A percentile compares a stretch with the other conserved stretches of the same genome.
phyloP scores from a whole-genome alignment of 768 basidiomycete genomes.

The Lentinula raphanica region DNA sequence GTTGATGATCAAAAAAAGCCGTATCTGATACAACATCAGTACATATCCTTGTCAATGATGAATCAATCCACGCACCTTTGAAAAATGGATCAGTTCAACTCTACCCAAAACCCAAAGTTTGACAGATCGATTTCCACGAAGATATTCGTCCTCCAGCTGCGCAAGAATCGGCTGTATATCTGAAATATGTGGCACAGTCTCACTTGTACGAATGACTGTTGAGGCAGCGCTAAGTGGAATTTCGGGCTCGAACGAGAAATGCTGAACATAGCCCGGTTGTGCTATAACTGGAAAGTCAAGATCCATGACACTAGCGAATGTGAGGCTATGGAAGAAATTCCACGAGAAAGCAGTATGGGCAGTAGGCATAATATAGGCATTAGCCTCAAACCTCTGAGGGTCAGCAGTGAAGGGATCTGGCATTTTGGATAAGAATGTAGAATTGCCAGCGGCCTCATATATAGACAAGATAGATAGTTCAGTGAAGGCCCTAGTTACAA shows the following conservation, averaged over 20 bases:
- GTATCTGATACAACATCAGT: constrained; percentile 3
- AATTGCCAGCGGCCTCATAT: no score
- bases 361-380: background rate
- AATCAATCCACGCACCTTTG: background rate
- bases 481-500: no score
- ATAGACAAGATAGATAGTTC: no score
- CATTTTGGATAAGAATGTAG: no score
- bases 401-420: no score
- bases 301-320: background rate
- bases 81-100: background rate
- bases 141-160: background rate
- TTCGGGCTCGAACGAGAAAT: background rate
- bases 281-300: background rate
- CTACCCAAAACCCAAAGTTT: background rate
- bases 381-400: background rate
- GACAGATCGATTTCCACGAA: background rate
- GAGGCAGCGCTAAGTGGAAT: background rate
- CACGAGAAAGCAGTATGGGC: background rate
- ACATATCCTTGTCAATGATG: background rate
- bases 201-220: background rate
- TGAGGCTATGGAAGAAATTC: background rate
- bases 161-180: background rate
- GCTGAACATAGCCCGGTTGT: background rate
- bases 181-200: background rate
- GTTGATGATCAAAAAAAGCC: constrained; percentile 8